Conservation (phyloP, 805 yeast genomes). For the Hanseniaspora vineae region DNA sequence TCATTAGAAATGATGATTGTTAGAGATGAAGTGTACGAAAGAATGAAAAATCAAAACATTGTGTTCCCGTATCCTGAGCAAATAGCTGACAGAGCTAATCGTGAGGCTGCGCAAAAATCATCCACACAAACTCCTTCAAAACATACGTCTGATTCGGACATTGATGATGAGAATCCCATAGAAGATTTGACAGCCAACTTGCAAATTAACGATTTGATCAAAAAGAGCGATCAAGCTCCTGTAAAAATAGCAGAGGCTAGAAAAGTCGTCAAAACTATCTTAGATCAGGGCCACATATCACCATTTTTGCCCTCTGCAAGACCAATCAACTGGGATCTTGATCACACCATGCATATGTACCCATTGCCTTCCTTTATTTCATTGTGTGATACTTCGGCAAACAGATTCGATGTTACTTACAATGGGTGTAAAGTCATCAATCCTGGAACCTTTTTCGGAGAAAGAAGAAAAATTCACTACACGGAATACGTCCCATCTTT, state of each 20-base stretch:
- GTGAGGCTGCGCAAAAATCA: conserved; percentile 14
- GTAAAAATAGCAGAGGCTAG: conserved; percentile 46
- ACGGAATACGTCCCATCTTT: conserved; percentile 59
- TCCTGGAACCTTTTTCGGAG: conserved; percentile 43
- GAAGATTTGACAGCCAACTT: not conserved
- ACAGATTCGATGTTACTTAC: conserved; percentile 61
- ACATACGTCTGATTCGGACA: not conserved
- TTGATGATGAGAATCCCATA: not conserved
- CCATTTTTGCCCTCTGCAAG: conserved; percentile 56
- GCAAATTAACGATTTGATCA: conserved; percentile 17
- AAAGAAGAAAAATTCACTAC: conserved; percentile 40
- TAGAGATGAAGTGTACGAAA: conserved; percentile 59
- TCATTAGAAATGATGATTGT: conserved; percentile 71
- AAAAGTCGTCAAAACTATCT: conserved; percentile 60
- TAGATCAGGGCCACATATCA: conserved; percentile 80
- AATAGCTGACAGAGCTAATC: conserved; percentile 1
- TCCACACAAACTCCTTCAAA: conserved; percentile 6
- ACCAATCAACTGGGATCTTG: conserved; percentile 53
- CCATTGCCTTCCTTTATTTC: conserved; percentile 65
- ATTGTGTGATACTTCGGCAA: conserved; percentile 59
- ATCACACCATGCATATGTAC: conserved; percentile 51
- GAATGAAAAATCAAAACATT: conserved; percentile 61
- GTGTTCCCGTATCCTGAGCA: conserved; percentile 33
- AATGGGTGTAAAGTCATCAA: conserved; percentile 74
- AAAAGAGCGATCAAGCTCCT: conserved; percentile 26